Evolutionary conservation across 139 green algal species (phyloP).

Genomic region (Coelastrella sp.): DNA sequence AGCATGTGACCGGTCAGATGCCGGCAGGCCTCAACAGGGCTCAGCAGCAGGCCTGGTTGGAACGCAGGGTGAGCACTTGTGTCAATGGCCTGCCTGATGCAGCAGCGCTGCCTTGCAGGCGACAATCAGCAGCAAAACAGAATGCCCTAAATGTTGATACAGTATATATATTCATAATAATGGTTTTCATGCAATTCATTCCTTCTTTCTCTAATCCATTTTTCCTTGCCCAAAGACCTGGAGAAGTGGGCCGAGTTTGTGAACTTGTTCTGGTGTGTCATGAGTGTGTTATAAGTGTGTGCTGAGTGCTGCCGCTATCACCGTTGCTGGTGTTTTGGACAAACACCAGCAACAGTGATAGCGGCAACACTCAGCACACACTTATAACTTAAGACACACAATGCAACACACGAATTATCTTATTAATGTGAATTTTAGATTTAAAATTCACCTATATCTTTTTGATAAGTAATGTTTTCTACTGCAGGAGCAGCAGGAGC

Average conservation of each 20-base stretch:
- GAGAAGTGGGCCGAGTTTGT: background rate
- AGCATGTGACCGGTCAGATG: background rate
- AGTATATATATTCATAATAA: too few relatives aligned
- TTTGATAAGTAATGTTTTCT: background rate
- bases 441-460: background rate
- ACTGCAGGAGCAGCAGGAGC: conserved; percentile 1
- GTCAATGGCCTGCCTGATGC: background rate
- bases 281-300: background rate
- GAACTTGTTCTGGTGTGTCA: background rate
- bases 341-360: too few relatives aligned
- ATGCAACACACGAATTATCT: too few relatives aligned
- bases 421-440: background rate
- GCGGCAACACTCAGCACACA: too few relatives aligned
- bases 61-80: background rate
- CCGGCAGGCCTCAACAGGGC: background rate
- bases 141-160: too few relatives aligned
- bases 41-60: background rate
- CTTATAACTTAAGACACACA: background rate
- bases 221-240: too few relatives aligned
- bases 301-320: too few relatives aligned
- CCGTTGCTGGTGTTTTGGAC: too few relatives aligned
- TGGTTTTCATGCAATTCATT: too few relatives aligned
- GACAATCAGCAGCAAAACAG: background rate
- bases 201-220: too few relatives aligned
- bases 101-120: background rate